Percentiles rank a stretch among this genome's conserved stretches.
Evolutionary conservation across 2,329 filamentous ascomycete genomes (phyloP).

Genomic region (Pseudogymnoascus sp.): DNA sequence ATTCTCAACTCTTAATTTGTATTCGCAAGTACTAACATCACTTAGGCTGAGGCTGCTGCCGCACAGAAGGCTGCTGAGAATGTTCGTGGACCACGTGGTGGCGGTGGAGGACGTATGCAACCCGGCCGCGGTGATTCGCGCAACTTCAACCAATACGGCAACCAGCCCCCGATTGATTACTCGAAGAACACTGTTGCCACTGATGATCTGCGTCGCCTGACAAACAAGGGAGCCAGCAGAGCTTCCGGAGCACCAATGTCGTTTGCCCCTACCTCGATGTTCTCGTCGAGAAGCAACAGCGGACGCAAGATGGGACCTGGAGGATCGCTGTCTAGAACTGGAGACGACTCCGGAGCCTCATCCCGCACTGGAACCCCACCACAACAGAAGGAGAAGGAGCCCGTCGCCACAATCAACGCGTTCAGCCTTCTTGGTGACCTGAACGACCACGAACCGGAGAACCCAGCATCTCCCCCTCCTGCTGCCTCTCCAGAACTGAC

Average conservation of each 20-base stretch:
- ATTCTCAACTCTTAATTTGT: constrained; percentile 13
- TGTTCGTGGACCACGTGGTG: constrained; percentile 55
- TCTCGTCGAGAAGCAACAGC: constrained; percentile 84
- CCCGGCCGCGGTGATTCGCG: constrained; percentile 81
- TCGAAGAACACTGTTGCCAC: constrained; percentile 76
- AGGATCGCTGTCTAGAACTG: constrained; percentile 61
- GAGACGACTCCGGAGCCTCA: constrained; percentile 78
- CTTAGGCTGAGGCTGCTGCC: constrained; percentile 60
- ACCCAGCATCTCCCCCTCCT: constrained; percentile 62
- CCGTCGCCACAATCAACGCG: constrained; percentile 70
- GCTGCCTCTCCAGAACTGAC: constrained; percentile 58
- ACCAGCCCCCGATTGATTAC: constrained; percentile 62
- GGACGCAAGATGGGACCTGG: constrained; percentile 72
- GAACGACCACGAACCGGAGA: constrained; percentile 44
- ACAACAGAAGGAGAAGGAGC: constrained; percentile 54
- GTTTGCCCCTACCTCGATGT: constrained; percentile 79
- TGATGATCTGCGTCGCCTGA: constrained; percentile 81
- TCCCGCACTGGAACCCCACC: constrained; percentile 87
- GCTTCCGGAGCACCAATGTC: constrained; percentile 44
- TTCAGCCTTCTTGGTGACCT: constrained; percentile 54
- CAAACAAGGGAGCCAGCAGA: constrained; percentile 51
- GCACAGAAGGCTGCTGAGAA: constrained; percentile 74
- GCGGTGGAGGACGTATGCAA: constrained; percentile 58
- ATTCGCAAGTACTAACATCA: constrained; percentile 22
- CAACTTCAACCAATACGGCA: constrained; percentile 64